phyloP scores from a whole-genome alignment of 2,329 filamentous ascomycete genomes.

The Samsoniella hepiali region DNA sequence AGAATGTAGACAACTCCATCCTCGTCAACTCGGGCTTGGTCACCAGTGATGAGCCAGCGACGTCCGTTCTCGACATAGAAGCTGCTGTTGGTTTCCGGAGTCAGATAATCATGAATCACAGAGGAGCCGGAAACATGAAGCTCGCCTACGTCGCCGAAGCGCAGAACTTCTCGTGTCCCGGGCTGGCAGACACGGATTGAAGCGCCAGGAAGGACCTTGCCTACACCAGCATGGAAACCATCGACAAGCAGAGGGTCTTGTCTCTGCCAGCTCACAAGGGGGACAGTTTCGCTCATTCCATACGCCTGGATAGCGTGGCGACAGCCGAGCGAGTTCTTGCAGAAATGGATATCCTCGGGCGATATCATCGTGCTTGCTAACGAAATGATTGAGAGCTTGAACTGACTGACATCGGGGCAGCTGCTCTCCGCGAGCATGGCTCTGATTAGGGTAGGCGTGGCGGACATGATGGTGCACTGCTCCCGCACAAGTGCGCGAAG shows the following conservation, averaged over 20 bases:
- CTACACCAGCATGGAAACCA: constrained; percentile 39
- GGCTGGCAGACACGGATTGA: constrained; percentile 37
- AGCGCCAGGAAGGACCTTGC: constrained; percentile 39
- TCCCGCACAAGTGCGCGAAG: constrained; percentile 31
- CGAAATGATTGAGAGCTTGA: constrained; percentile 34
- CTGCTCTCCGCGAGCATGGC: constrained; percentile 30
- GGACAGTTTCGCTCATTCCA: constrained; percentile 46
- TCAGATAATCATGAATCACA: constrained; percentile 35
- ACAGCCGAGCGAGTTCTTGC: constrained; percentile 32
- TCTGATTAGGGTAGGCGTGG: constrained; percentile 38
- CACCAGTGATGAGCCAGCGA: constrained; percentile 40
- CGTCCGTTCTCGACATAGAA: constrained; percentile 36
- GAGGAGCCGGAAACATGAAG: constrained; percentile 38
- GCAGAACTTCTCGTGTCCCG: constrained; percentile 28
- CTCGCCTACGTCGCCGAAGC: constrained; percentile 36
- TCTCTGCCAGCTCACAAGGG: constrained; percentile 39
- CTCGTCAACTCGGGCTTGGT: constrained; percentile 38
- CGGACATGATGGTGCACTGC: constrained; percentile 37
- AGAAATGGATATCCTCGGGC: constrained; percentile 32
- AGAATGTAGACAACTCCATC: constrained; percentile 38
- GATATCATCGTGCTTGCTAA: constrained; percentile 34
- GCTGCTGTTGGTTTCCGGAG: constrained; percentile 24
- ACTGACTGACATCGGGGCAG: constrained; percentile 27
- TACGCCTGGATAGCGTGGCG: constrained; percentile 37
- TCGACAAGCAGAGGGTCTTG: constrained; percentile 29